A percentile compares a stretch with the other conserved stretches of the same genome.
Conservation (phyloP, 352 stramenopile genomes). For the Phytophthora boehmeriae region DNA sequence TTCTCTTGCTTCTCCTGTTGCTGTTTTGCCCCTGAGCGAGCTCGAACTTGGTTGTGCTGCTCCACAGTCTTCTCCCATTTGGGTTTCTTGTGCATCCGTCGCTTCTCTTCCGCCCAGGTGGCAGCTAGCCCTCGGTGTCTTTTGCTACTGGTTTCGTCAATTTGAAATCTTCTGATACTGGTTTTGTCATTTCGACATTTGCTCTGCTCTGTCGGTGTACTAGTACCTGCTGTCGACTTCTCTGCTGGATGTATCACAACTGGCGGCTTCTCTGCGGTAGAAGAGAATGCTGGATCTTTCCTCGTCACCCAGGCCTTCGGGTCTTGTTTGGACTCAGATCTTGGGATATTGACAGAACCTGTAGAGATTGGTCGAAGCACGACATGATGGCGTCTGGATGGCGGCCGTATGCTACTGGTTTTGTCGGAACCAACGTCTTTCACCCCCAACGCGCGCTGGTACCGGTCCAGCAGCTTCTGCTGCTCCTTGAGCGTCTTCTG, state of each 20-base stretch:
- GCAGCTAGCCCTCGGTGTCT: slow-evolving; percentile 17
- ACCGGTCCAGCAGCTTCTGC: slow-evolving; percentile 73
- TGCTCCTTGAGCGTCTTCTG: slow-evolving; percentile 69
- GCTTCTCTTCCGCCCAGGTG: slow-evolving; percentile 58
- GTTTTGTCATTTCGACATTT: slow-evolving; percentile 20
- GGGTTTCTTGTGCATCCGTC: slow-evolving; percentile 27
- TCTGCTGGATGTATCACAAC: neutral
- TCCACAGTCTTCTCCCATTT: slow-evolving; percentile 20
- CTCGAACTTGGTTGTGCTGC: slow-evolving; percentile 5
- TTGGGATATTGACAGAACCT: neutral
- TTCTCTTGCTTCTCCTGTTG: slow-evolving; percentile 17
- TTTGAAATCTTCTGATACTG: slow-evolving; percentile 1
- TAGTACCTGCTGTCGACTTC: neutral
- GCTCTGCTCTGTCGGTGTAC: too few species aligned
- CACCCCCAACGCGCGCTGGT: slow-evolving; percentile 49
- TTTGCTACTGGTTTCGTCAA: slow-evolving; percentile 9
- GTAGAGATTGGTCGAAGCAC: neutral
- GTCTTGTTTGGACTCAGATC: neutral
- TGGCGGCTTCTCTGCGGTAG: neutral
- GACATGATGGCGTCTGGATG: neutral
- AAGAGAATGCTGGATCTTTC: neutral
- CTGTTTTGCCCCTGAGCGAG: slow-evolving; percentile 19
- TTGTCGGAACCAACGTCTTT: slow-evolving; percentile 2
- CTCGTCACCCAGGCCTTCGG: neutral
- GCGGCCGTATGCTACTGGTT: neutral